Conservation (phyloP, 495 filamentous ascomycete genomes). For the Lepidopterella palustris region DNA sequence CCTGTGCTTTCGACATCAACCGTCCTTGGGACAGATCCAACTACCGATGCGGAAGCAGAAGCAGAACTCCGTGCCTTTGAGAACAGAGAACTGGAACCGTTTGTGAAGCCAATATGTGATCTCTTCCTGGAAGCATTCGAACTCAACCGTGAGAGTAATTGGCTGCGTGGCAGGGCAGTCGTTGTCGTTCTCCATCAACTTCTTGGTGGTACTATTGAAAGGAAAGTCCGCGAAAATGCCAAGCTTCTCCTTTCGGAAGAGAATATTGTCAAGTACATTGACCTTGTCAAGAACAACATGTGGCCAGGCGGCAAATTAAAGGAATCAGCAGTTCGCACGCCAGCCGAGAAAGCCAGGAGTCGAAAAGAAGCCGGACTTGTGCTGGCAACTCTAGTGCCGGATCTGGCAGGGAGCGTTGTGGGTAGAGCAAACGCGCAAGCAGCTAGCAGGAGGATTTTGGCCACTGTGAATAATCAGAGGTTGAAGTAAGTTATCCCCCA, state of each 20-base stretch:
- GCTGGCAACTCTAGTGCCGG: slow-evolving; percentile 42
- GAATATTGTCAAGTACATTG: slow-evolving; percentile 65
- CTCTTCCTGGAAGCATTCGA: slow-evolving; percentile 96
- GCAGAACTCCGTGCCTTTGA: slow-evolving; percentile 93
- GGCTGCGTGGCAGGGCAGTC: slow-evolving; percentile 88
- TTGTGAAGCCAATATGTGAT: slow-evolving; percentile 97
- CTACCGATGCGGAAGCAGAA: slow-evolving; percentile 79
- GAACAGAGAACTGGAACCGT: slow-evolving; percentile 79
- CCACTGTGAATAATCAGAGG: slow-evolving; percentile 38
- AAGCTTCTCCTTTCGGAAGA: slow-evolving; percentile 67
- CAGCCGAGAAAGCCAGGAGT: slow-evolving; percentile 50
- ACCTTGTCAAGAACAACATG: slow-evolving; percentile 61
- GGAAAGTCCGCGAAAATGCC: slow-evolving; percentile 79
- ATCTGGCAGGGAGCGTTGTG: slow-evolving; percentile 45
- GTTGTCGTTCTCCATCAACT: slow-evolving; percentile 73
- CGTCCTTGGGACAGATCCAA: slow-evolving; percentile 6
- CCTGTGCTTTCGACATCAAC: slow-evolving; percentile 10
- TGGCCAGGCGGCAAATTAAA: slow-evolving; percentile 67
- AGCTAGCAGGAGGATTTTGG: slow-evolving; percentile 34
- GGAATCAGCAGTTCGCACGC: slow-evolving; percentile 27
- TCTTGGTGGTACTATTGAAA: slow-evolving; percentile 81
- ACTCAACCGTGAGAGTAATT: slow-evolving; percentile 87
- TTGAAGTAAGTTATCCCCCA: slow-evolving; percentile 34
- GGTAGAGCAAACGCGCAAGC: slow-evolving; percentile 37
- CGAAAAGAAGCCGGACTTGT: slow-evolving; percentile 36